Conservation (phyloP, 2,329 filamentous ascomycete species). For the Exophiala sp. region DNA sequence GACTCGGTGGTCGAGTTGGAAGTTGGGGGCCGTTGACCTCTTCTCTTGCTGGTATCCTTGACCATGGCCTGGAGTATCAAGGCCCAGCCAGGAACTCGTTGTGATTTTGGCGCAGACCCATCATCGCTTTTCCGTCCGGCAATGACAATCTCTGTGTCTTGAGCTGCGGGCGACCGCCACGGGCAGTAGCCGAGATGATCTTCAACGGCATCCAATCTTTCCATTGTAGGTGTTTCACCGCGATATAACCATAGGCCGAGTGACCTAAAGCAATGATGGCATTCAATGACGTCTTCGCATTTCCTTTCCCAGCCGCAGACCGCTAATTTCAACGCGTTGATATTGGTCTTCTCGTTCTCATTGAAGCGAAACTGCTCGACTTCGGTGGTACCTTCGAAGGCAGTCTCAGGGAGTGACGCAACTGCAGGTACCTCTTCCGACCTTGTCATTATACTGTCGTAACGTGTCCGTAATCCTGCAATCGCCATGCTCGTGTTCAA, state of each 20-base stretch:
- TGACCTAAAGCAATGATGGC: constrained; percentile 80
- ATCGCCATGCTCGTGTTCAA: constrained; percentile 60
- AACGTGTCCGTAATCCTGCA: constrained; percentile 58
- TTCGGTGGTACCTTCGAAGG: constrained; percentile 28
- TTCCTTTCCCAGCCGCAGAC: constrained; percentile 71
- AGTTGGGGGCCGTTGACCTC: not conserved
- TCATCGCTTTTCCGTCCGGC: constrained; percentile 1
- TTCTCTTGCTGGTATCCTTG: constrained; percentile 22
- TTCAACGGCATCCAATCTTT: constrained; percentile 64
- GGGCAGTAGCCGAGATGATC: constrained; percentile 83
- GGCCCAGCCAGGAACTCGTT: constrained; percentile 25
- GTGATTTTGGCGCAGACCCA: constrained; percentile 10
- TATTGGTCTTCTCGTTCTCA: constrained; percentile 39
- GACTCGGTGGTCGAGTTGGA: constrained; percentile 8
- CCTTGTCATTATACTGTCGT: constrained; percentile 51
- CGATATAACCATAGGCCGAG: constrained; percentile 89
- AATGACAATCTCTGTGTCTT: constrained; percentile 25
- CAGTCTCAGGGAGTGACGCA: constrained; percentile 47
- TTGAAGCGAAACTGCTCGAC: constrained; percentile 30
- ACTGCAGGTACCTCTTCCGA: constrained; percentile 43
- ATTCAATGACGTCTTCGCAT: constrained; percentile 63
- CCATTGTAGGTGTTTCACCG: constrained; percentile 60
- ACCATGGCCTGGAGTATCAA: constrained; percentile 24
- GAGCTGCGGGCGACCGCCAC: constrained; percentile 48
- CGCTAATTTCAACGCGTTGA: constrained; percentile 64